Evolutionary conservation across 2,329 filamentous ascomycete species (phyloP), one percentile per base, ranked within the genome.

Genomic region (Aureobasidium sp.): DNA sequence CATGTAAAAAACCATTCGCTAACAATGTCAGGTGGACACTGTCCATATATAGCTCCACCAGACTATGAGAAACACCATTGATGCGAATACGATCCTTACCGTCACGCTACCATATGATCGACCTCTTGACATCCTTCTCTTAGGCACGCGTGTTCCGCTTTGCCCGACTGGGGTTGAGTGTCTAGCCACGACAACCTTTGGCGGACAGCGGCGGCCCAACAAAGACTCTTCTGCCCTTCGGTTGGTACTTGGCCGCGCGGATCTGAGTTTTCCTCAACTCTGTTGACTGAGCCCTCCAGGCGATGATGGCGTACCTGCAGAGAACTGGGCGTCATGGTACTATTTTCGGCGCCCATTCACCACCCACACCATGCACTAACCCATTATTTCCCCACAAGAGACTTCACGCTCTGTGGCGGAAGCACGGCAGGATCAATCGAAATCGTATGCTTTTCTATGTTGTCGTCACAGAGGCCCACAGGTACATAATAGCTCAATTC

Each of bases 281-380:
- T 48, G 41, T 36, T 48, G 54, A 58, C 16, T 21, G 45, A 42
- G 37, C 57, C 44, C 57, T 59, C 57, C 37, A 49, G 4, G 44
- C 34, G 45, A 50, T 59, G 45, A 59, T 59, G 57, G 27, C 41
- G 54, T 59, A 50, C 57, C 57, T 59, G 57, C 57, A 59, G 57
- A 34, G 57, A 21, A 1, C 16, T 27, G 25, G 36, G 57, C 57
- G 57, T 59, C 57, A 59, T 59, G 57, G 34, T 59, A 3, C 57
- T 59, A 59, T 59, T 59, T 59, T 59, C 44, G 37, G 57, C 8
- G 5, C 8, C 30, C 57, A 41, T 50, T 16, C 57, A 42, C 27
- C 15, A 47, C 27, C 57, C 27, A 50, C 44, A 21, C 39, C 54
- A 58, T 58, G 54, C 57, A 49, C 45, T 59, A 59, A 50, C 57